Conservation (phyloP, 345 rosid genomes). For the Moricandia arvensis region DNA sequence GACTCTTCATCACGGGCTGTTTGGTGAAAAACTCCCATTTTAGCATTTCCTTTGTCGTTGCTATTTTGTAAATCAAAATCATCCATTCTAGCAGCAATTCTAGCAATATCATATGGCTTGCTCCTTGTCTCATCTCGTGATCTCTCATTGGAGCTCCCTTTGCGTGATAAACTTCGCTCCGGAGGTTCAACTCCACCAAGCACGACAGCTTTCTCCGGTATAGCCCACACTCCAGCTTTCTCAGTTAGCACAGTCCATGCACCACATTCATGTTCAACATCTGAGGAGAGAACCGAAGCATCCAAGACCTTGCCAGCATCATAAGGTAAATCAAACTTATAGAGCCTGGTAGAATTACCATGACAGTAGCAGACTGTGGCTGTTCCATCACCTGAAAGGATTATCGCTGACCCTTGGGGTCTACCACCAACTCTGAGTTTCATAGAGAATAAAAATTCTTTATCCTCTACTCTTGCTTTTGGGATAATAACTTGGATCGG, state of each 20-base stretch:
- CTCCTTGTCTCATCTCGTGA: slow-evolving; percentile 67
- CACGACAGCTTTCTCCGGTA: slow-evolving; percentile 82
- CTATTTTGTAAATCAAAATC: slow-evolving; percentile 60
- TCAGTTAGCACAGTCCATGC: slow-evolving; percentile 91
- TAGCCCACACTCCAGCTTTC: slow-evolving; percentile 97
- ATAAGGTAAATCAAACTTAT: slow-evolving; percentile 88
- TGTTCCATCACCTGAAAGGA: slow-evolving; percentile 93
- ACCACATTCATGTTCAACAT: slow-evolving; percentile 75
- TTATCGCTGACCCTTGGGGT: slow-evolving; percentile 85
- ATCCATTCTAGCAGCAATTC: slow-evolving; percentile 65
- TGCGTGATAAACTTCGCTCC: slow-evolving; percentile 84
- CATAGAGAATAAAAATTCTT: slow-evolving; percentile 84
- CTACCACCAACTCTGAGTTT: slow-evolving; percentile 81
- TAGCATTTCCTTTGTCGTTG: slow-evolving; percentile 57
- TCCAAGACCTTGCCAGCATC: slow-evolving; percentile 97
- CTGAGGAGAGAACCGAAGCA: slow-evolving; percentile 80
- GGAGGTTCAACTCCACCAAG: slow-evolving; percentile 97
- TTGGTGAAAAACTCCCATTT: slow-evolving; percentile 53
- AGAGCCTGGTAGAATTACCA: slow-evolving; percentile 68
- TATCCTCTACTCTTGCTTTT: slow-evolving; percentile 94
- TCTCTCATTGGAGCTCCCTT: slow-evolving; percentile 82
- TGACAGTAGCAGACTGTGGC: slow-evolving; percentile 81
- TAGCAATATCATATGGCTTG: slow-evolving; percentile 41
- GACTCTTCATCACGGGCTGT: slow-evolving; percentile 86
- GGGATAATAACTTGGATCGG: slow-evolving; percentile 94